These are phyloP conservation scores for Hypoxylon sp. DNA, from an alignment of 2,329 filamentous ascomycete species.

Conservation along the genomic window DNA sequence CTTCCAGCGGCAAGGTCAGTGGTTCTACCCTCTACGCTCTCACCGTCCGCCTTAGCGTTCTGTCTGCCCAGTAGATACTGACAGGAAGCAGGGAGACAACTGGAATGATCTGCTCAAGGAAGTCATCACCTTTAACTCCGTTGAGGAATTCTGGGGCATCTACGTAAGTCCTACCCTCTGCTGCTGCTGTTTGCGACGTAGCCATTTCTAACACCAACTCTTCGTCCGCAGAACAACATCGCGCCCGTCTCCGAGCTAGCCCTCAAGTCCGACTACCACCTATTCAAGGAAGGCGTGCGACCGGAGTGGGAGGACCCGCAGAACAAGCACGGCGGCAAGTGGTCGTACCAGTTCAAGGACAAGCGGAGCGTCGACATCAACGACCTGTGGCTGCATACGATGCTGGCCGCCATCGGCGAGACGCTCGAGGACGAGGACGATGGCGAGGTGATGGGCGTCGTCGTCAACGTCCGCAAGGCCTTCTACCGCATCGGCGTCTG, in stretches of 20 bases:
- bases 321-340: slow-evolving; percentile 99
- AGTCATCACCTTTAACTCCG: slow-evolving; percentile 97
- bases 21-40: not conserved
- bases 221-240: slow-evolving; percentile 86
- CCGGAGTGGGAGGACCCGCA: slow-evolving; percentile 98
- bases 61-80: too few relatives aligned
- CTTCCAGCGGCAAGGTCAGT: slow-evolving; percentile 88
- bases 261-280: slow-evolving; percentile 98
- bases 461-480: slow-evolving; percentile 97
- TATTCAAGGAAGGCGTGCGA: slow-evolving; percentile 97
- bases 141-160: slow-evolving; percentile 99
- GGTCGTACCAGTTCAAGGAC: slow-evolving; percentile 98
- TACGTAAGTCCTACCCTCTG: slow-evolving; percentile 73
- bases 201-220: slow-evolving; percentile 22
- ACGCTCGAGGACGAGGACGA: slow-evolving; percentile 94
- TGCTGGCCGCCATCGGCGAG: slow-evolving; percentile 96
- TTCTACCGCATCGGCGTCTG: slow-evolving; percentile 98
- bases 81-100: slow-evolving; percentile 79
- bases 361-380: slow-evolving; percentile 93
- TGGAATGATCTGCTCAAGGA: slow-evolving; percentile 99
- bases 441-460: slow-evolving; percentile 98
- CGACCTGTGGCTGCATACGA: slow-evolving; percentile 94
- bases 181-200: slow-evolving; percentile 8
- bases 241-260: slow-evolving; percentile 93
- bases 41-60: not conserved